Conservation (phyloP, 768 basidiomycete genomes). For the Gyrodon lividus region DNA sequence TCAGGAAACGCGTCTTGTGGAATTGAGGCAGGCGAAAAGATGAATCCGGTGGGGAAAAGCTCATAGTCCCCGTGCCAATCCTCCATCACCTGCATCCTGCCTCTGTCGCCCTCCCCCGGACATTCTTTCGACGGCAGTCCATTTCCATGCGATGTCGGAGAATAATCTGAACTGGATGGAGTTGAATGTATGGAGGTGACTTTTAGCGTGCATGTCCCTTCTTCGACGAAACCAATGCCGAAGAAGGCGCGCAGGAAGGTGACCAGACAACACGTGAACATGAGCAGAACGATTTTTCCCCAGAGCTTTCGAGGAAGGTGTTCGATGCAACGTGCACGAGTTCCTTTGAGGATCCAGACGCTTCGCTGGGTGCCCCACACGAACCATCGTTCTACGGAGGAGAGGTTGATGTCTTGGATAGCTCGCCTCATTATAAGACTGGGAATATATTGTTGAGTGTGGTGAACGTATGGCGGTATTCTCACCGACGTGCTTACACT, state of each 20-base stretch:
- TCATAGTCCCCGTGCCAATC: conserved; percentile 24
- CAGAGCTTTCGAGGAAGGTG: conserved; percentile 13
- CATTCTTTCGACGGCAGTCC: neutral
- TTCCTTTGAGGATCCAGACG: neutral
- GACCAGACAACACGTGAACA: conserved; percentile 26
- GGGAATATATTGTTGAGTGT: no score
- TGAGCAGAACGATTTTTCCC: conserved; percentile 22
- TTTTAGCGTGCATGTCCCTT: neutral
- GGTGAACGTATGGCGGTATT: no score
- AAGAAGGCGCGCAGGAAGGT: conserved; percentile 26
- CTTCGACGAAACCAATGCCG: conserved; percentile 17
- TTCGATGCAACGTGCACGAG: neutral
- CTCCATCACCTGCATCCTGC: conserved; percentile 6
- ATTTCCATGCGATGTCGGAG: neutral
- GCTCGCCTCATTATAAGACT: no score
- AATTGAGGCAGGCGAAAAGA: conserved; percentile 3
- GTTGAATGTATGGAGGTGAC: conserved; percentile 1
- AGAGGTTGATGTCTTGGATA: no score
- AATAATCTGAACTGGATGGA: neutral
- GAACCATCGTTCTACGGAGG: neutral
- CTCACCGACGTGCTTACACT: no score
- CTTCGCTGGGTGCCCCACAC: neutral
- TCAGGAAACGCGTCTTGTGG: conserved; percentile 25
- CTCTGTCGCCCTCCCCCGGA: neutral
- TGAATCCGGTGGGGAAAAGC: conserved; percentile 1